phyloP scores from a whole-genome alignment of 768 basidiomycete genomes.

The Terana coerulea region DNA sequence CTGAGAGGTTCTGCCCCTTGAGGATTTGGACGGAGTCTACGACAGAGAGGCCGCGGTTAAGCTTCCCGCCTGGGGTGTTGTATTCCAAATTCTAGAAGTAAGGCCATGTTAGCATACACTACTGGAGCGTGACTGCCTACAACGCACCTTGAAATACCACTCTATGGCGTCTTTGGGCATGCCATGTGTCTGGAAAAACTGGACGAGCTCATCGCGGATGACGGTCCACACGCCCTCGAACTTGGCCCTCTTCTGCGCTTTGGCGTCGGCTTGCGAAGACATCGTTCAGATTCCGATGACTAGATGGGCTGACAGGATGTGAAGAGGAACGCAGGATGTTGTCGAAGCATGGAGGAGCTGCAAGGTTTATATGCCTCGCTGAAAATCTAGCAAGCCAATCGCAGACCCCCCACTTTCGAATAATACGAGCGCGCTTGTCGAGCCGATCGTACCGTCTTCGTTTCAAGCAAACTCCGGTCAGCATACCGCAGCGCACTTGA shows the following conservation, averaged over 20 bases:
- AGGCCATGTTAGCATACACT: constrained; percentile 11
- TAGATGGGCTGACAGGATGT: background rate
- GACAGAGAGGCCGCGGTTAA: constrained; percentile 95
- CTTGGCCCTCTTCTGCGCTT: constrained; percentile 35
- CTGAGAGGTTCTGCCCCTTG: constrained; percentile 61
- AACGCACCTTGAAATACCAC: constrained; percentile 78
- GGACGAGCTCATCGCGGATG: constrained; percentile 76
- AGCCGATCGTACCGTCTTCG: too few relatives aligned
- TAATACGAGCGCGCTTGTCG: too few relatives aligned
- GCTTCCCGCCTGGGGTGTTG: constrained; percentile 95
- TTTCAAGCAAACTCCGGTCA: too few relatives aligned
- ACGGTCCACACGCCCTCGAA: constrained; percentile 73
- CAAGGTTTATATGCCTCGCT: too few relatives aligned
- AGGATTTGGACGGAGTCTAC: constrained; percentile 91
- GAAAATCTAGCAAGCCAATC: background rate
- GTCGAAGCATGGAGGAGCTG: background rate
- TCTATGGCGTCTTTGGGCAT: constrained; percentile 83
- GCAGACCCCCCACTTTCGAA: too few relatives aligned
- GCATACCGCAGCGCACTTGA: too few relatives aligned
- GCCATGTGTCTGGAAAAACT: constrained; percentile 57
- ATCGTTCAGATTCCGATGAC: constrained; percentile 6
- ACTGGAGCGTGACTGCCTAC: background rate
- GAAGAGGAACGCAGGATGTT: background rate
- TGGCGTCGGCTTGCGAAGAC: constrained; percentile 18
- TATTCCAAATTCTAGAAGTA: constrained; percentile 71